Conservation (phyloP, 805 yeast genomes). For the Sugiyamaella valdiviana region DNA sequence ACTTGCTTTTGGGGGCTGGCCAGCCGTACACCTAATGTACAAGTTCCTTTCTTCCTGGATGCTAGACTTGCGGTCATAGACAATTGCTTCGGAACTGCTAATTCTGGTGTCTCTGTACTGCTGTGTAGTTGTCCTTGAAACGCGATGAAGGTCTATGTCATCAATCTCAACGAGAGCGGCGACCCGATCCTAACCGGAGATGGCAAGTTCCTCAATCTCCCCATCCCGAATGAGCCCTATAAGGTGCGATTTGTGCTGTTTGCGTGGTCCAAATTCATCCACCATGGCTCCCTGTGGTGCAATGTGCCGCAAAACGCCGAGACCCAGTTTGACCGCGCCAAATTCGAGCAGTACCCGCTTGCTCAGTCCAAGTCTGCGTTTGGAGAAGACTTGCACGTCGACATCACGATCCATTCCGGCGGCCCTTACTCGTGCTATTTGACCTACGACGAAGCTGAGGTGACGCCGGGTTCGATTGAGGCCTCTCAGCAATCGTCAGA, state of each 20-base stretch:
- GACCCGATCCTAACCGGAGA: conserved; percentile 28
- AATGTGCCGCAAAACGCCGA: conserved; percentile 53
- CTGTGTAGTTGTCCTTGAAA: not conserved
- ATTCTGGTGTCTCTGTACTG: not conserved
- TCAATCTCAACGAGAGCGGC: conserved; percentile 26
- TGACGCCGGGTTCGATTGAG: conserved; percentile 19
- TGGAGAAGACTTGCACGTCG: conserved; percentile 55
- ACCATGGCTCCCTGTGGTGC: conserved; percentile 66
- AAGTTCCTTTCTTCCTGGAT: not conserved
- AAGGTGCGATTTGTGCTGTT: conserved; percentile 55
- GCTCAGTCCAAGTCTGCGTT: conserved; percentile 41
- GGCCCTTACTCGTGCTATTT: conserved; percentile 78
- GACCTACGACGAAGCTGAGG: conserved; percentile 39
- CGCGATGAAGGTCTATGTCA: conserved; percentile 17
- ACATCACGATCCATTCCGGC: conserved; percentile 57
- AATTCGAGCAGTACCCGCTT: conserved; percentile 45
- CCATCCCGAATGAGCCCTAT: conserved; percentile 36
- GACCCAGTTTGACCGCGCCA: conserved; percentile 48
- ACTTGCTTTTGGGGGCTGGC: too few relatives aligned
- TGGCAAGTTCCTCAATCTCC: conserved; percentile 35
- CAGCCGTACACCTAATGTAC: not conserved
- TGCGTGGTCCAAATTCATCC: conserved; percentile 68
- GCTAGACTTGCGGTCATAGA: not conserved
- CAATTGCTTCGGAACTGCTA: not conserved
- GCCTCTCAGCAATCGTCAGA: not conserved